Evolutionary conservation across 2,329 filamentous ascomycete genomes (phyloP).

Genomic region (Teratosphaeria destructans): DNA sequence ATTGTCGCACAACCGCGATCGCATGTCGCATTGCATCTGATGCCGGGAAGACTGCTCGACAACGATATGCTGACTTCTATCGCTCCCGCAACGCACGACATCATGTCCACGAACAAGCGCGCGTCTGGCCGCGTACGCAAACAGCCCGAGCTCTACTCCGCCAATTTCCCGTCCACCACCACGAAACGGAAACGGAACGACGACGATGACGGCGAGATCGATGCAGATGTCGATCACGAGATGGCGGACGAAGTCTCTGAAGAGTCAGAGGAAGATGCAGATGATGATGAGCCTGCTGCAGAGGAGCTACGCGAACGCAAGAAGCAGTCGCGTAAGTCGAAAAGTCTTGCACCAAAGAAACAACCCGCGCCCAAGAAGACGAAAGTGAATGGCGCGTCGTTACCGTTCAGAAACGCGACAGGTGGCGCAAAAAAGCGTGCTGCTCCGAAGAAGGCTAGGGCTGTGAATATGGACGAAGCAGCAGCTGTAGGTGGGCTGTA

Average conservation of each 20-base stretch:
- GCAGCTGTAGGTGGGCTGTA: constrained; percentile 48
- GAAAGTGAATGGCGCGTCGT: constrained; percentile 44
- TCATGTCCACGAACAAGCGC: constrained; percentile 28
- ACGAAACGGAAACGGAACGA: constrained; percentile 41
- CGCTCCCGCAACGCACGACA: background rate
- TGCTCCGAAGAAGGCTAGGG: constrained; percentile 40
- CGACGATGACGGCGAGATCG: constrained; percentile 23
- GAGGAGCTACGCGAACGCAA: constrained; percentile 37
- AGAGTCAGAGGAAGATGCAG: constrained; percentile 27
- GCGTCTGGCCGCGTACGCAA: constrained; percentile 46
- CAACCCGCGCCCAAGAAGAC: constrained; percentile 41
- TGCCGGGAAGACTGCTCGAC: background rate
- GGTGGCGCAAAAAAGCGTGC: constrained; percentile 30
- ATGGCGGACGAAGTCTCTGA: constrained; percentile 25
- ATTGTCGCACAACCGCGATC: background rate
- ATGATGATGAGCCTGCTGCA: constrained; percentile 32
- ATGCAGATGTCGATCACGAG: constrained; percentile 24
- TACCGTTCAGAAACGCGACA: constrained; percentile 46
- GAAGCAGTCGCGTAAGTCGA: constrained; percentile 20
- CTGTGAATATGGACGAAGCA: constrained; percentile 42
- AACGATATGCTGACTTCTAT: background rate
- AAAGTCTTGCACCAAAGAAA: constrained; percentile 22
- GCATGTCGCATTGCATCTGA: background rate
- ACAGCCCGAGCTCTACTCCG: constrained; percentile 23
- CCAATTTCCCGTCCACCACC: constrained; percentile 16